Base-by-base conservation (phyloP, 768 basidiomycete genomes). In the Cystofilobasidium bisporidii region DNA sequence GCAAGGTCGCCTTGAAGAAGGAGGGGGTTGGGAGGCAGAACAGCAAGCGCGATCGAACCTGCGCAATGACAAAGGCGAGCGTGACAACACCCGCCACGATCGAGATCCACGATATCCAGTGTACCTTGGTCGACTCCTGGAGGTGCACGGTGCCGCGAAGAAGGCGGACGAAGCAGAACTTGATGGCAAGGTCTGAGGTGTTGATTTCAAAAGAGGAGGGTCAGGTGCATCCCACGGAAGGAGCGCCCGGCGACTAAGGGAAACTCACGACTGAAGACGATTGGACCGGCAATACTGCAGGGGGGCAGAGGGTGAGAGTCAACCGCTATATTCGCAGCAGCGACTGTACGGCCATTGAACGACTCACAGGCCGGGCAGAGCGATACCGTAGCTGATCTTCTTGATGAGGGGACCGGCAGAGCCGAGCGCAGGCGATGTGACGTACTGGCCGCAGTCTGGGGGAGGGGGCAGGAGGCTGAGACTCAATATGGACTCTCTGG, bases 351-450 rank as follows among this genome's bases (percentile, higher is more conserved):
- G 55, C 20, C 10, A 56, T 9, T 4, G 8, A 50, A 26, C 8
- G 26, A 50, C 20, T 30, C 17, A 65, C 3, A 72, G 53, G 17
- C 70, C 73, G 18, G 70, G 71, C 1, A 71, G 48, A 6, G 65
- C 70, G 50, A 72, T 56, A 18, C 71, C 72, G 63, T 74, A 72
- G 17, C 30, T 15, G 59, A 74, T 64, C 11, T 63, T 71, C 71
- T 74, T 72, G 61, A 74, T 61, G 26, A 70, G 61, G 17, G 61
- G 64, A 24, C 74, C 74, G n/a, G 74, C 74, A 11, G 72, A 71
- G 4, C 74, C 74, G 40, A 75, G 72, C 0, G 74, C 73, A 22
- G 74, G 74, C 8, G 72, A 72, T 20, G 74, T 72, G 28, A 75
- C 70, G 48, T 57, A 64, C 32, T 40, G 47, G 26, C 63, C 63